These are phyloP conservation scores for Solanum habrochaites DNA, from an alignment of 257 asterid genomes.

Conservation along the genomic window DNA sequence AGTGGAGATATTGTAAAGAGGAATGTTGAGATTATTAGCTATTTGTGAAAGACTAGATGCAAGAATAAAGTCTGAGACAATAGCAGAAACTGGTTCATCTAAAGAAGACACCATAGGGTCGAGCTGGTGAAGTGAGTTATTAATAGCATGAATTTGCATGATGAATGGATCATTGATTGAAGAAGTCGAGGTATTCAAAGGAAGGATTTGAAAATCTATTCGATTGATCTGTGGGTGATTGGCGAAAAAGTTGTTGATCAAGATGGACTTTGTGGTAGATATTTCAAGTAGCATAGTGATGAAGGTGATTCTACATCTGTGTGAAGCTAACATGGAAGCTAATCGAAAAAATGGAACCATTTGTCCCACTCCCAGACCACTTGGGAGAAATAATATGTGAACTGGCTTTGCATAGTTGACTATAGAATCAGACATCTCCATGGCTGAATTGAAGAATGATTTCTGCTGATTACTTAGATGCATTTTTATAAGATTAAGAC, in stretches of 20 bases:
- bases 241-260: slow-evolving; percentile 6
- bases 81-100: slow-evolving; percentile 8
- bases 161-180: slow-evolving; percentile 12
- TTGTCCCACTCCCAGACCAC: slow-evolving; percentile 18
- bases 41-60: slow-evolving; percentile 14
- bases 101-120: slow-evolving; percentile 5
- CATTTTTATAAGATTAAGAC: background rate
- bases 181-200: background rate
- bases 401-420: background rate
- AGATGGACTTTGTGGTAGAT: background rate
- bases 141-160: background rate
- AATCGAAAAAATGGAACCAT: slow-evolving; percentile 10
- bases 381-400: slow-evolving; percentile 23
- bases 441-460: background rate
- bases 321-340: slow-evolving; percentile 17
- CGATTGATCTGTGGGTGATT: slow-evolving; percentile 11
- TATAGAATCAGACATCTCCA: background rate
- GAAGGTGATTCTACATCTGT: slow-evolving; percentile 13
- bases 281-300: slow-evolving; percentile 6
- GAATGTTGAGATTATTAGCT: slow-evolving; percentile 5
- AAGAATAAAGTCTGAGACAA: slow-evolving; percentile 19
- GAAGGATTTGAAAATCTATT: slow-evolving; percentile 10
- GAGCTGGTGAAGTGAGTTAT: slow-evolving; percentile 6
- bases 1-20: slow-evolving; percentile 16
- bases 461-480: background rate